Evolutionary conservation across 140 eudicot genomes (phyloP).

Genomic region (Eryngium alpinum): DNA sequence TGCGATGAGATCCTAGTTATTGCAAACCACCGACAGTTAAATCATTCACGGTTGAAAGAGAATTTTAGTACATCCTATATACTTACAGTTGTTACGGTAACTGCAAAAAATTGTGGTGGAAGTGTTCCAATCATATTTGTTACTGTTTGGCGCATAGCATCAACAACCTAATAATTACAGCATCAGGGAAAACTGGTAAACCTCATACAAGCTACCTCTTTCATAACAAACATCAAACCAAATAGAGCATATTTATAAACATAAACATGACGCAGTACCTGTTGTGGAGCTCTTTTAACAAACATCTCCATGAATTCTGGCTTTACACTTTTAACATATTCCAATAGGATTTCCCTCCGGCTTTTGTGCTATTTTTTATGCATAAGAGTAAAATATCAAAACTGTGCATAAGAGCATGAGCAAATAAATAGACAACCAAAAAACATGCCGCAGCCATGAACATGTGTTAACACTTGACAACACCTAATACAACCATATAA

Average conservation of each 20-base stretch:
- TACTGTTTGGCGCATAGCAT: conserved; percentile 98
- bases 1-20: conserved; percentile 4
- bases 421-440: not conserved
- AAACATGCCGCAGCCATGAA: not conserved
- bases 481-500: too few species aligned
- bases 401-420: not conserved
- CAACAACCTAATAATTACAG: conserved; percentile 65
- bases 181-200: not conserved
- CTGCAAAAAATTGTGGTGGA: conserved; percentile 92
- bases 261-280: conserved; percentile 41
- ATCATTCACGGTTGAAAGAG: not conserved
- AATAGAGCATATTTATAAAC: conserved; percentile 20
- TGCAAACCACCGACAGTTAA: not conserved
- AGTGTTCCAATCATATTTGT: conserved; percentile 97
- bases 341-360: conserved; percentile 84
- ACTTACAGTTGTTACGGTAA: conserved; percentile 93
- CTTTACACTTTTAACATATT: conserved; percentile 82
- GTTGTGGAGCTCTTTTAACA: conserved; percentile 92
- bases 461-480: not conserved
- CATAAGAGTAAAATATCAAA: conserved; percentile 10
- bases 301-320: conserved; percentile 98
- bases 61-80: not conserved
- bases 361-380: conserved; percentile 42
- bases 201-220: not conserved
- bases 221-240: not conserved